phyloP scores from a whole-genome alignment of 352 stramenopile genomes.

The Aphanomyces stellatus region DNA sequence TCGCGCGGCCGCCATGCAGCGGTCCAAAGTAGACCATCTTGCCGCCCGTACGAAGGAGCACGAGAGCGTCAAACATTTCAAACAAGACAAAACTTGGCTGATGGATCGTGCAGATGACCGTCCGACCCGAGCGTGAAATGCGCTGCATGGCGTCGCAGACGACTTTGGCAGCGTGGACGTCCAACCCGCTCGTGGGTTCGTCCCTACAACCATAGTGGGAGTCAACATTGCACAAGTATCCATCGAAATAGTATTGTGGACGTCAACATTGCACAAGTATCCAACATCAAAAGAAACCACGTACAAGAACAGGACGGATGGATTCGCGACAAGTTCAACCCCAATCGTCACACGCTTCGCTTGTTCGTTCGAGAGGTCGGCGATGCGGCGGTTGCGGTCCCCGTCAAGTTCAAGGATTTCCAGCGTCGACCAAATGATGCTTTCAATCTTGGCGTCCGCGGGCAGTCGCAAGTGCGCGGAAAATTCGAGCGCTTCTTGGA shows the following conservation, averaged over 20 bases:
- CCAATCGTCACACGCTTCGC: conserved; percentile 57
- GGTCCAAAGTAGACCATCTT: conserved; percentile 73
- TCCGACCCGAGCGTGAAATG: conserved; percentile 55
- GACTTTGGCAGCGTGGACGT: conserved; percentile 36
- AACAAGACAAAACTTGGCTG: conserved; percentile 82
- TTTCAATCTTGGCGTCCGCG: background rate
- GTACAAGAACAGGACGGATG: conserved; percentile 59
- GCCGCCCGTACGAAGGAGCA: conserved; percentile 80
- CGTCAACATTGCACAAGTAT: no score
- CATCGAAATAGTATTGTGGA: no score
- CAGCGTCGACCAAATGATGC: conserved; percentile 35
- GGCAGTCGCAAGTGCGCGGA: conserved; percentile 52
- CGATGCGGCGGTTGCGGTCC: conserved; percentile 26
- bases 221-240: no score
- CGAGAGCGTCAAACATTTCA: conserved; percentile 67
- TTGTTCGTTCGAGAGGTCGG: conserved; percentile 26
- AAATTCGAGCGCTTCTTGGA: conserved; percentile 75
- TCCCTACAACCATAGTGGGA: conserved; percentile 30
- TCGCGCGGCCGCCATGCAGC: conserved; percentile 32
- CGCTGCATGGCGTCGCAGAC: conserved; percentile 35
- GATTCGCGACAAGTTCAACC: conserved; percentile 78
- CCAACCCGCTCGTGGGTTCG: conserved; percentile 46
- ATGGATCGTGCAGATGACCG: conserved; percentile 86
- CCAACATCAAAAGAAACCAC: conserved; percentile 33
- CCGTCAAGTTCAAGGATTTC: conserved; percentile 40